Conservation (phyloP, 495 filamentous ascomycete species). For the Aspergillus carlsbadensis region DNA sequence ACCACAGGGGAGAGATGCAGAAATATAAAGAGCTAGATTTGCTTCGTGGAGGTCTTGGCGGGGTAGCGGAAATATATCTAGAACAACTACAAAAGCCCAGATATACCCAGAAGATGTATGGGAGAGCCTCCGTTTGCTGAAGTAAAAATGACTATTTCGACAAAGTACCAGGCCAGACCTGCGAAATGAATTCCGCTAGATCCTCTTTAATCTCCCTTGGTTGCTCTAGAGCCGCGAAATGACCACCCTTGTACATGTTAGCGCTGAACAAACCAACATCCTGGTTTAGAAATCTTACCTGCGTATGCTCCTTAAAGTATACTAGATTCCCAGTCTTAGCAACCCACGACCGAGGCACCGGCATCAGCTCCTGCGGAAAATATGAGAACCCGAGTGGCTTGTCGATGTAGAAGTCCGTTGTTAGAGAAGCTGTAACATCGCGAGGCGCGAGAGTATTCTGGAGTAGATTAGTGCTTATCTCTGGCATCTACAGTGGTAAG, state of each 20-base stretch:
- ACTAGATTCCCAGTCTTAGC: slow-evolving; percentile 49
- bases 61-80: neutral
- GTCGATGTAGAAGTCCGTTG: slow-evolving; percentile 37
- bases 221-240: slow-evolving; percentile 22
- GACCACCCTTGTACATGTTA: slow-evolving; percentile 38
- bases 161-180: slow-evolving; percentile 30
- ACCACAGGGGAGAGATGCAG: too few relatives aligned
- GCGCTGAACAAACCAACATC: neutral
- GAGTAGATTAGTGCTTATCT: neutral
- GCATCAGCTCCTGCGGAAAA: slow-evolving; percentile 55
- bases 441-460: slow-evolving; percentile 24
- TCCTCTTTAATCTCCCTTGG: slow-evolving; percentile 48
- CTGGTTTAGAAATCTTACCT: slow-evolving; percentile 15
- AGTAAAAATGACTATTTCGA: neutral
- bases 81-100: neutral
- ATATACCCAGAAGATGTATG: neutral
- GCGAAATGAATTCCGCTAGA: slow-evolving; percentile 54
- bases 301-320: slow-evolving; percentile 30
- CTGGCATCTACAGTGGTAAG: too few relatives aligned
- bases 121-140: neutral
- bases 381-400: slow-evolving; percentile 61
- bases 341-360: slow-evolving; percentile 50
- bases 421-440: slow-evolving; percentile 16
- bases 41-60: neutral
- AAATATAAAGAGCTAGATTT: slow-evolving; percentile 7